Evolutionary conservation across 768 basidiomycete species (phyloP).

Genomic region (Lentinula boryana): DNA sequence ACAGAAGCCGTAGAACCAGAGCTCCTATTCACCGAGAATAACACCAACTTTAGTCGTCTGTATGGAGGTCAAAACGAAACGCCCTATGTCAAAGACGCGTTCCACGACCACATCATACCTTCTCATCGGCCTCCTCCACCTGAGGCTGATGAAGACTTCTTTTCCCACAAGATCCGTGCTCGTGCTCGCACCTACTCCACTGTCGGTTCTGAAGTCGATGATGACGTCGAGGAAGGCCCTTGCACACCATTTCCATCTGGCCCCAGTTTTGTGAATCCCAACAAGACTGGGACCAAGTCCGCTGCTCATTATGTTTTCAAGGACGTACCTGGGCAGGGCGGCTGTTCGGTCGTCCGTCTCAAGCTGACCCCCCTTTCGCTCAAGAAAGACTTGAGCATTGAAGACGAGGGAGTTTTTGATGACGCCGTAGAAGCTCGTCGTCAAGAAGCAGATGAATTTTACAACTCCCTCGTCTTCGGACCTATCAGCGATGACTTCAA

Average conservation of each 20-base stretch:
- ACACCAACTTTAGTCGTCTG: conserved; percentile 89
- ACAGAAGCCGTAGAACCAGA: conserved; percentile 73
- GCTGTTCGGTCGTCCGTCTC: conserved; percentile 90
- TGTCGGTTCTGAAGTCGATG: conserved; percentile 29
- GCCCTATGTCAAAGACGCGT: conserved; percentile 90
- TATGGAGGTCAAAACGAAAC: conserved; percentile 85
- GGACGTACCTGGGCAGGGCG: conserved; percentile 85
- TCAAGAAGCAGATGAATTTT: conserved; percentile 96
- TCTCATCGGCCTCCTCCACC: conserved; percentile 64
- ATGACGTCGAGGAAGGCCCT: conserved; percentile 42
- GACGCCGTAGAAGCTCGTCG: conserved; percentile 84
- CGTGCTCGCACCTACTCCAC: conserved; percentile 36
- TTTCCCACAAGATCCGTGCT: conserved; percentile 41
- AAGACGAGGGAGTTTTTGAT: conserved; percentile 89
- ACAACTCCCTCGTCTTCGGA: conserved; percentile 70
- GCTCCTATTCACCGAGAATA: conserved; percentile 93
- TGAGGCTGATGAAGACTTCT: conserved; percentile 39
- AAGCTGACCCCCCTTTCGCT: conserved; percentile 80
- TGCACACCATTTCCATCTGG: conserved; percentile 53
- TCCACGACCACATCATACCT: conserved; percentile 95
- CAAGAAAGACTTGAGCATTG: conserved; percentile 71
- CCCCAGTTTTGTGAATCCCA: conserved; percentile 75
- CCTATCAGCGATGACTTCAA: conserved; percentile 88
- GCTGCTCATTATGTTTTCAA: conserved; percentile 88
- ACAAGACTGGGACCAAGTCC: conserved; percentile 83